phyloP scores from a whole-genome alignment of 805 yeast species.

The Candida dajiaensis region DNA sequence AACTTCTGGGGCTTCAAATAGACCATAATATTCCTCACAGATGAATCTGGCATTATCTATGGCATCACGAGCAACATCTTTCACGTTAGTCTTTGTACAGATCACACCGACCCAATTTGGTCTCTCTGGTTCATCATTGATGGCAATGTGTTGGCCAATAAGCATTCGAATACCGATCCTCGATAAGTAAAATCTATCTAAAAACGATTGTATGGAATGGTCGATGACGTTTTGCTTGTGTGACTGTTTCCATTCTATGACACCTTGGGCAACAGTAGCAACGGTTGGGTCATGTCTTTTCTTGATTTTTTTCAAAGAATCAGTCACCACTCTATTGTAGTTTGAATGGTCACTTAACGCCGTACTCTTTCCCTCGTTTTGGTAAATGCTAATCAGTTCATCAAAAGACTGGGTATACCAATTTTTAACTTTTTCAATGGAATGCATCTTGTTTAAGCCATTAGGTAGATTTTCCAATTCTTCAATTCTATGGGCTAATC shows the following conservation, averaged over 20 bases:
- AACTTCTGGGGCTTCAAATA: conserved; percentile 81
- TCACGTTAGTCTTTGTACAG: conserved; percentile 77
- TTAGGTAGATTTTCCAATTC: conserved; percentile 78
- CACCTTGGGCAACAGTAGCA: conserved; percentile 88
- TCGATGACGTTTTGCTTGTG: conserved; percentile 47
- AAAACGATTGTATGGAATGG: conserved; percentile 68
- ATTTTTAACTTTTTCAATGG: conserved; percentile 68
- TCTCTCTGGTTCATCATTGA: conserved; percentile 58
- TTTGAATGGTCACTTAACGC: conserved; percentile 56
- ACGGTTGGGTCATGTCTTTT: conserved; percentile 89
- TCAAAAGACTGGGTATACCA: conserved; percentile 93
- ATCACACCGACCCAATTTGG: conserved; percentile 83
- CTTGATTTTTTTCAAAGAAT: conserved; percentile 64
- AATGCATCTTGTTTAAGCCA: conserved; percentile 66
- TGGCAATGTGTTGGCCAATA: conserved; percentile 89
- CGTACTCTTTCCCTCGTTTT: conserved; percentile 7
- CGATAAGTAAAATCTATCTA: conserved; percentile 85
- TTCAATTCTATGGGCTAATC: conserved; percentile 80
- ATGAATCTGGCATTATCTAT: conserved; percentile 86
- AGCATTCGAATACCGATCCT: conserved; percentile 90
- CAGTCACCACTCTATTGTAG: conserved; percentile 63
- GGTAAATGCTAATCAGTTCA: conserved; percentile 54
- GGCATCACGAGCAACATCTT: conserved; percentile 81
- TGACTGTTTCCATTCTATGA: conserved; percentile 76
- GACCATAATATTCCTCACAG: conserved; percentile 86